phyloP scores from a whole-genome alignment of 108 stramenopile species.

The Nannochloropsis gaditana region DNA sequence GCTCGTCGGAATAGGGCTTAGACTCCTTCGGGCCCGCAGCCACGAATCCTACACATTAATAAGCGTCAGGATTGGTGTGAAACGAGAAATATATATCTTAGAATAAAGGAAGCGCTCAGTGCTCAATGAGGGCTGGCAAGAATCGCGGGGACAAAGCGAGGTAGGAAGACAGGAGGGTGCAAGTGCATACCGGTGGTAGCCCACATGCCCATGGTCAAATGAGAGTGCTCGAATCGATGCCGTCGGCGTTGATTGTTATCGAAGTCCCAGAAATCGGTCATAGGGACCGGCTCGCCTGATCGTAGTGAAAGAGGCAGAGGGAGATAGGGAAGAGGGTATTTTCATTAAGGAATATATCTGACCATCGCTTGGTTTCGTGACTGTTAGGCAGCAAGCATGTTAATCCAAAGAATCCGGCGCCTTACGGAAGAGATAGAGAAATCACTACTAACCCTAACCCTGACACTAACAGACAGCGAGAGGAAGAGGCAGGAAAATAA shows the following conservation, averaged over 20 bases:
- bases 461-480: neutral
- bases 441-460: too few relatives aligned
- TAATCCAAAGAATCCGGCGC: too few relatives aligned
- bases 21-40: neutral
- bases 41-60: neutral
- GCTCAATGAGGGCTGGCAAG: neutral
- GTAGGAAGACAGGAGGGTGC: neutral
- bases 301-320: neutral
- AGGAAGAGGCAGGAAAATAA: neutral
- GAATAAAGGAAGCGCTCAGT: neutral
- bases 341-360: too few relatives aligned
- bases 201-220: constrained; percentile 5
- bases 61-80: neutral
- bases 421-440: too few relatives aligned
- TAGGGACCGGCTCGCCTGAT: neutral
- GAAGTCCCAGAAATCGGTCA: neutral
- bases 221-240: neutral
- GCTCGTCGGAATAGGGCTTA: neutral
- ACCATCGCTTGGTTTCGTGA: too few relatives aligned
- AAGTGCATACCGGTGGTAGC: neutral
- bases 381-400: too few relatives aligned
- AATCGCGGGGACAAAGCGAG: neutral
- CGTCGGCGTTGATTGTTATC: neutral
- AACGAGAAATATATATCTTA: neutral
- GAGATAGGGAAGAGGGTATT: neutral